These are phyloP conservation scores for Trametopsis cervina DNA, from an alignment of 768 basidiomycete species.

Conservation along the genomic window DNA sequence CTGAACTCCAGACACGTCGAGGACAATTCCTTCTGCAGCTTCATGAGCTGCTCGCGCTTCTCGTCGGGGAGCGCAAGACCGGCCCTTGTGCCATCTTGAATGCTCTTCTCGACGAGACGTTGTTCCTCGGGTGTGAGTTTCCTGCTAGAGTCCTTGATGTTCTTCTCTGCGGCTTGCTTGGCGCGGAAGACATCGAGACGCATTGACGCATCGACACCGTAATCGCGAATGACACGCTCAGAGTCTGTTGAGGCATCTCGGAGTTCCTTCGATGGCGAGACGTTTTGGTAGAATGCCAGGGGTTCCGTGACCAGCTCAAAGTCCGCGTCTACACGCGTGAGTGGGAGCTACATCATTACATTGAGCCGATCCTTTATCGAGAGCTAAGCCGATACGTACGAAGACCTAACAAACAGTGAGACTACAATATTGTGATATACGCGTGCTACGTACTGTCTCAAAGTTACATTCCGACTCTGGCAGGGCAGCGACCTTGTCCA, in stretches of 20 bases:
- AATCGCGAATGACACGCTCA: slow-evolving; percentile 65
- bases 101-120: slow-evolving; percentile 76
- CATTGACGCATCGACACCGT: slow-evolving; percentile 72
- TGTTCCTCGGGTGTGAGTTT: slow-evolving; percentile 59
- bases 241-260: slow-evolving; percentile 76
- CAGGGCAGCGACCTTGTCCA: slow-evolving; percentile 56
- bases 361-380: slow-evolving; percentile 8
- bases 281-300: slow-evolving; percentile 76
- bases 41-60: slow-evolving; percentile 48
- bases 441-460: slow-evolving; percentile 44
- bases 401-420: slow-evolving; percentile 47
- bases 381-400: slow-evolving; percentile 38
- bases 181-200: slow-evolving; percentile 74
- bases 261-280: slow-evolving; percentile 66
- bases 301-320: slow-evolving; percentile 49
- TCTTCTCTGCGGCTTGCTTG: slow-evolving; percentile 62
- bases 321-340: slow-evolving; percentile 54
- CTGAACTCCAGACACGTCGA: slow-evolving; percentile 73
- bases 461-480: slow-evolving; percentile 53
- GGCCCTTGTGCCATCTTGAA: slow-evolving; percentile 73
- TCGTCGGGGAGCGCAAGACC: slow-evolving; percentile 68
- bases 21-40: slow-evolving; percentile 70
- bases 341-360: slow-evolving; percentile 36
- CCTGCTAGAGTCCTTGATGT: slow-evolving; percentile 52
- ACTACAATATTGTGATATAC: slow-evolving; percentile 1